These are phyloP conservation scores for Ophiocordyceps camponoti-leonardi DNA, from an alignment of 2,329 filamentous ascomycete genomes.

Conservation along the genomic window DNA sequence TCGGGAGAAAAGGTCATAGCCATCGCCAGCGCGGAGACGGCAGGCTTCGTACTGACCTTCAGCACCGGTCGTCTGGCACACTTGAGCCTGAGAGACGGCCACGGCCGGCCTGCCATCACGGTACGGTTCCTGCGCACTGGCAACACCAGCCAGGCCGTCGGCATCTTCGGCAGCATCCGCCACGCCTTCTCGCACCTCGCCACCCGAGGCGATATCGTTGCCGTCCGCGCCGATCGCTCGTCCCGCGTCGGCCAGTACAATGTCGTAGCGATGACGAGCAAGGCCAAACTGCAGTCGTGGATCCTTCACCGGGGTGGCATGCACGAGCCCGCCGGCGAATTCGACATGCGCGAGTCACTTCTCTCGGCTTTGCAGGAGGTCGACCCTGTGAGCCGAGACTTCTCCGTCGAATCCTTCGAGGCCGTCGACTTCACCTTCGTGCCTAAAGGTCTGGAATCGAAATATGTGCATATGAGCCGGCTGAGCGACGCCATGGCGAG, in stretches of 20 bases:
- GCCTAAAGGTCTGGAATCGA: constrained; percentile 31
- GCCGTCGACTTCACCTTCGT: constrained; percentile 67
- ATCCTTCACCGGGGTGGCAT: constrained; percentile 77
- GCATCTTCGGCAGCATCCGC: constrained; percentile 68
- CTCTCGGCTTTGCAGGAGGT: constrained; percentile 40
- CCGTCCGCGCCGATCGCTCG: constrained; percentile 58
- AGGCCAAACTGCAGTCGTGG: constrained; percentile 71
- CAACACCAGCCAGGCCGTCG: constrained; percentile 36
- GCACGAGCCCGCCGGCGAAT: constrained; percentile 54
- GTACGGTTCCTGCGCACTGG: constrained; percentile 58
- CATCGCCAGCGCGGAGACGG: constrained; percentile 66
- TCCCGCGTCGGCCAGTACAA: constrained; percentile 68
- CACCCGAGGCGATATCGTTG: constrained; percentile 61
- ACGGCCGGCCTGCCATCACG: constrained; percentile 68
- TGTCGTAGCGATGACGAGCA: constrained; percentile 60
- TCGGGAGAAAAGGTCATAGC: constrained; percentile 64
- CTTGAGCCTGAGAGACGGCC: constrained; percentile 67
- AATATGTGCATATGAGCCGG: constrained; percentile 31
- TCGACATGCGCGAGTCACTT: constrained; percentile 51
- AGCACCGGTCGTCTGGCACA: constrained; percentile 79
- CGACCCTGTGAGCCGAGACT: constrained; percentile 28
- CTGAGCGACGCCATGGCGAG: constrained; percentile 31
- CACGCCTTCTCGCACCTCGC: constrained; percentile 54
- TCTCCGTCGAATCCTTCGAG: constrained; percentile 44
- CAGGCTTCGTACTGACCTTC: constrained; percentile 72